Conservation (phyloP, 495 filamentous ascomycete species). For the Zalerion maritima region DNA sequence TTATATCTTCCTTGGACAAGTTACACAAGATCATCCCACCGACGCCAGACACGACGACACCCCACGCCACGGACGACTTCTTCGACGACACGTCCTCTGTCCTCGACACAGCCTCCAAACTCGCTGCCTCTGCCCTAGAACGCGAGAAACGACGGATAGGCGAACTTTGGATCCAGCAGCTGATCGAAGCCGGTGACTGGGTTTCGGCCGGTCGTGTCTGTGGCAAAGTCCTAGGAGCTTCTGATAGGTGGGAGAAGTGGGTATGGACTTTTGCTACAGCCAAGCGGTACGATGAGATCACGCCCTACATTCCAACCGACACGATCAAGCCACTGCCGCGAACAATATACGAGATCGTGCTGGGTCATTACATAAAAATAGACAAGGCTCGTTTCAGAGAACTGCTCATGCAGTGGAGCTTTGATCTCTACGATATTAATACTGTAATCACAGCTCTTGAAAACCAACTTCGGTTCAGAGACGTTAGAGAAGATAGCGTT, state of each 20-base stretch:
- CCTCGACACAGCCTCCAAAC: conserved; percentile 31
- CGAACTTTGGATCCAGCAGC: conserved; percentile 80
- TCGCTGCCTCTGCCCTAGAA: conserved; percentile 46
- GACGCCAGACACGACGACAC: conserved; percentile 32
- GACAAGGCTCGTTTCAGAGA: conserved; percentile 57
- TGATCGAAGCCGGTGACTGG: conserved; percentile 63
- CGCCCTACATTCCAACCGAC: conserved; percentile 60
- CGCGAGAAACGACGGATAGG: conserved; percentile 87
- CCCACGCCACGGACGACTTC: conserved; percentile 52
- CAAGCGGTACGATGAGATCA: conserved; percentile 76
- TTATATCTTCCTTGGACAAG: conserved; percentile 27
- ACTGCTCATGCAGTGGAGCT: conserved; percentile 71
- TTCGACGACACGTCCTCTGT: conserved; percentile 63
- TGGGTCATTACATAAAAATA: conserved; percentile 67
- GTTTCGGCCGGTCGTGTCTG: conserved; percentile 58
- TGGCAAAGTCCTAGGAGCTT: conserved; percentile 63
- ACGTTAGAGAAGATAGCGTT: conserved; percentile 52
- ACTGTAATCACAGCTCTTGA: conserved; percentile 57
- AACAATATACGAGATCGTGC: conserved; percentile 71
- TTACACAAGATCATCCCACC: conserved; percentile 13
- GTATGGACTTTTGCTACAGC: conserved; percentile 78
- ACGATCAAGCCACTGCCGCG: conserved; percentile 64
- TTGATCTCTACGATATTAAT: conserved; percentile 65
- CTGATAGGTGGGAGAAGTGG: conserved; percentile 86
- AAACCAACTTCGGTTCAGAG: conserved; percentile 51